Conservation (phyloP, 2,329 filamentous ascomycete species). For the Scleromitrula shiraiana region DNA sequence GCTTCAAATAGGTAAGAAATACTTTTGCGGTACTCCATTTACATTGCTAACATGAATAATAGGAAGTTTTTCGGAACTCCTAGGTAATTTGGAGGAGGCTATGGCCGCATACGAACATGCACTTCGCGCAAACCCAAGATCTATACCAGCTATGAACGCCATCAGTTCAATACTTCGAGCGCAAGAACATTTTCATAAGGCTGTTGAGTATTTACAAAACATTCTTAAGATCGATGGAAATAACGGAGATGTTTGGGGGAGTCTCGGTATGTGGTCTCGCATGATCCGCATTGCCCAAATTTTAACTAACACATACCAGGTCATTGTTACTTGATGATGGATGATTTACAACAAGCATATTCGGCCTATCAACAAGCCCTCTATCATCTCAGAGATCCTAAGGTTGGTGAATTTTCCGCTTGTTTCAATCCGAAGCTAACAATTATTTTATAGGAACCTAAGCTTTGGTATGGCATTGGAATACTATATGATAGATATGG, state of each 20-base stretch:
- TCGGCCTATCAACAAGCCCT: slow-evolving; percentile 93
- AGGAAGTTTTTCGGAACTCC: slow-evolving; percentile 81
- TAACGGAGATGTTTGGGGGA: slow-evolving; percentile 96
- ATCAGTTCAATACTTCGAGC: slow-evolving; percentile 87
- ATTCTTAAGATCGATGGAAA: slow-evolving; percentile 83
- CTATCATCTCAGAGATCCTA: slow-evolving; percentile 86
- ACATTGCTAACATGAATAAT: slow-evolving; percentile 27
- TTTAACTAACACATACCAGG: slow-evolving; percentile 42
- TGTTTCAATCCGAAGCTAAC: slow-evolving; percentile 10
- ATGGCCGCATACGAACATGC: slow-evolving; percentile 88
- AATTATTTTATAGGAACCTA: slow-evolving; percentile 66
- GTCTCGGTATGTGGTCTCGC: slow-evolving; percentile 57
- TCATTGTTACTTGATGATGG: slow-evolving; percentile 99
- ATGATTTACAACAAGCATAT: slow-evolving; percentile 94
- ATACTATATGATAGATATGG: slow-evolving; percentile 96
- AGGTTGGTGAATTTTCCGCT: slow-evolving; percentile 44
- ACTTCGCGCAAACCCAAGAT: slow-evolving; percentile 78
- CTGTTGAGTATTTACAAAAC: slow-evolving; percentile 84
- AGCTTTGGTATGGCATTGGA: slow-evolving; percentile 97
- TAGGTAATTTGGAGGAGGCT: slow-evolving; percentile 83
- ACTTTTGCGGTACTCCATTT: background rate
- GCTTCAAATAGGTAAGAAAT: slow-evolving; percentile 76
- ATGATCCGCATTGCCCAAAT: slow-evolving; percentile 5
- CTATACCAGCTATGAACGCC: slow-evolving; percentile 84
- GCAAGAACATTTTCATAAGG: slow-evolving; percentile 88